Conservation (phyloP, 2,329 filamentous ascomycete genomes). For the Myriangium duriaei region DNA sequence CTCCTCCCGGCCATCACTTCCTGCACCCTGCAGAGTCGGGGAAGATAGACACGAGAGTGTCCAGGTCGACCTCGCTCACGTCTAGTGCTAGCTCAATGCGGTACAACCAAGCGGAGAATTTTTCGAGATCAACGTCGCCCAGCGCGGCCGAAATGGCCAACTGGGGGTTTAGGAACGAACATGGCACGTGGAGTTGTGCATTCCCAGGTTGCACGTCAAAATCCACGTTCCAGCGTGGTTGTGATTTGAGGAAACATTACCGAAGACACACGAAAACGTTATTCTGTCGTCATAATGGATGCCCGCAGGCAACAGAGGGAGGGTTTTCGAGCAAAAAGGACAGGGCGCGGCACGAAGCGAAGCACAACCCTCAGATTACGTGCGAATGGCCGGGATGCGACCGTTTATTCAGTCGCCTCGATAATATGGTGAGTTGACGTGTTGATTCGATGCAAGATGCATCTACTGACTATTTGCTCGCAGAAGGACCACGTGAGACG, state of each 20-base stretch:
- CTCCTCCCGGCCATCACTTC: slow-evolving; percentile 9
- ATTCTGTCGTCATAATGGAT: slow-evolving; percentile 47
- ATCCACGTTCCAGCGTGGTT: slow-evolving; percentile 45
- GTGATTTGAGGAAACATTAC: slow-evolving; percentile 51
- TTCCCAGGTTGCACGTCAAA: slow-evolving; percentile 48
- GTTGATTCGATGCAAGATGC: neutral
- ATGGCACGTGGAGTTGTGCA: slow-evolving; percentile 45
- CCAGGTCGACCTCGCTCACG: slow-evolving; percentile 17
- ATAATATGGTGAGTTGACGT: slow-evolving; percentile 46
- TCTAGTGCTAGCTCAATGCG: slow-evolving; percentile 19
- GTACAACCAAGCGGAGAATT: slow-evolving; percentile 15
- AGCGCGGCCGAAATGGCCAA: slow-evolving; percentile 22
- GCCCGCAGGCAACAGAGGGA: slow-evolving; percentile 42
- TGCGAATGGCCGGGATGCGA: slow-evolving; percentile 48
- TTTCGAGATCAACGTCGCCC: slow-evolving; percentile 21
- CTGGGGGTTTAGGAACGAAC: slow-evolving; percentile 31
- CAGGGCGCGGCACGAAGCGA: slow-evolving; percentile 48
- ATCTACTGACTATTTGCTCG: slow-evolving; percentile 6
- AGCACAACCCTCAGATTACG: slow-evolving; percentile 47
- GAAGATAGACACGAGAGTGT: slow-evolving; percentile 8
- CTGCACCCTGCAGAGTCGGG: slow-evolving; percentile 9
- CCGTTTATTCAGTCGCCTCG: slow-evolving; percentile 46
- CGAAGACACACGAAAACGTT: slow-evolving; percentile 50
- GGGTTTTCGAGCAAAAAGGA: slow-evolving; percentile 54
- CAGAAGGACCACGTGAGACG: slow-evolving; percentile 17